phyloP scores from a whole-genome alignment of 2,329 filamentous ascomycete genomes.

The Grosmannia penicillata region DNA sequence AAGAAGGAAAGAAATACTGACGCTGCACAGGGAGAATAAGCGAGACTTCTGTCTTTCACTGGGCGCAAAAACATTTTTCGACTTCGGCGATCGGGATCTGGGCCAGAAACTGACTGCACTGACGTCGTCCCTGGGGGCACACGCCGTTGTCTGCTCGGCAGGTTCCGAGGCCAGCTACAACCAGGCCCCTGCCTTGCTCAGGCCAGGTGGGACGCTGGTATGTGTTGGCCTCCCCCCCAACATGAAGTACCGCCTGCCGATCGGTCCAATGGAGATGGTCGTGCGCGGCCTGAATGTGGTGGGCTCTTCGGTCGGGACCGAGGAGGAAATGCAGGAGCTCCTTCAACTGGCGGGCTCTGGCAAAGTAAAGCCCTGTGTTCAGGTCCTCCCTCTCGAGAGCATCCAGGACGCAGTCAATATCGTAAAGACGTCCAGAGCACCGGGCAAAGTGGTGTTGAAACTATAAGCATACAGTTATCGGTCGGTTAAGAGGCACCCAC shows the following conservation, averaged over 20 bases:
- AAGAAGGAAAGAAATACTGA: no score
- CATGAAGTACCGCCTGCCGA: not conserved
- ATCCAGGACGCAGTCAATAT: not conserved
- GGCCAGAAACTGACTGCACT: not conserved
- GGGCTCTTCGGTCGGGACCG: not conserved
- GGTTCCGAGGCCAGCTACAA: no score
- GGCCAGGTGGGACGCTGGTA: not conserved
- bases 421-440: not conserved
- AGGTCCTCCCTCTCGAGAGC: not conserved
- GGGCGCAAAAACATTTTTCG: slow-evolving; percentile 1
- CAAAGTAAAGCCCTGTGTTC: not conserved
- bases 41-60: slow-evolving; percentile 2
- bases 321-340: not conserved
- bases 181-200: not conserved
- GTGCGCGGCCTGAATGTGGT: not conserved
- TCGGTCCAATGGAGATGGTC: not conserved
- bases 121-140: not conserved
- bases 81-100: not conserved
- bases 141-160: slow-evolving; percentile 2
- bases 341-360: not conserved
- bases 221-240: not conserved
- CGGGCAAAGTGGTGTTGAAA: not conserved
- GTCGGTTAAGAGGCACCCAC: no score
- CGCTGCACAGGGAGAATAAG: slow-evolving; percentile 1
- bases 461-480: no score